Evolutionary conservation across 768 basidiomycete genomes (phyloP).

Genomic region (Agaricus sinodeliciosus): DNA sequence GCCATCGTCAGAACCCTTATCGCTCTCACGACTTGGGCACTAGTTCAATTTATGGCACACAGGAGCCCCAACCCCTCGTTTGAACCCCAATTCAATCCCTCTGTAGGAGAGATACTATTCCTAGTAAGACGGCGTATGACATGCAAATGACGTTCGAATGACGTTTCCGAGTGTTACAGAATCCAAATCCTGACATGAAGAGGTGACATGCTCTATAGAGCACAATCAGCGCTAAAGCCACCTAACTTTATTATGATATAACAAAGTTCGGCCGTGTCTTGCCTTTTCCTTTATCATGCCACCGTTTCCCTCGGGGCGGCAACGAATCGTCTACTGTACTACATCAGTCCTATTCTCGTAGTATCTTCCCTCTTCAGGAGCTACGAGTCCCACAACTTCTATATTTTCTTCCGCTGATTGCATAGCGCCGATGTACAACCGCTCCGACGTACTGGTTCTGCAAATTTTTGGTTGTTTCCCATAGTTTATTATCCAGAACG

Average conservation of each 20-base stretch:
- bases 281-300: conserved; percentile 7
- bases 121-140: neutral
- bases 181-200: neutral
- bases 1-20: neutral
- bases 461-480: neutral
- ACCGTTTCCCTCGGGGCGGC: conserved; percentile 8
- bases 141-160: neutral
- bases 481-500: neutral
- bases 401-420: neutral
- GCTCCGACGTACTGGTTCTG: neutral
- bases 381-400: conserved; percentile 1
- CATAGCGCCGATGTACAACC: neutral
- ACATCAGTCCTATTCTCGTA: conserved; percentile 1
- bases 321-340: neutral
- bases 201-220: neutral
- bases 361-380: neutral
- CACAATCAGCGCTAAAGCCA: neutral
- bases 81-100: too few relatives aligned
- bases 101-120: too few relatives aligned
- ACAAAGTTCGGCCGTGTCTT: neutral
- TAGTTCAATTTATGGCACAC: too few relatives aligned
- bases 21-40: too few relatives aligned
- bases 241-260: neutral
- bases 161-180: neutral
- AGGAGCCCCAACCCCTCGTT: too few relatives aligned